Evolutionary conservation across 192 early-diverging fungal species (phyloP), one percentile per base, ranked within the genome.

Genomic region (Backusella luteola): DNA sequence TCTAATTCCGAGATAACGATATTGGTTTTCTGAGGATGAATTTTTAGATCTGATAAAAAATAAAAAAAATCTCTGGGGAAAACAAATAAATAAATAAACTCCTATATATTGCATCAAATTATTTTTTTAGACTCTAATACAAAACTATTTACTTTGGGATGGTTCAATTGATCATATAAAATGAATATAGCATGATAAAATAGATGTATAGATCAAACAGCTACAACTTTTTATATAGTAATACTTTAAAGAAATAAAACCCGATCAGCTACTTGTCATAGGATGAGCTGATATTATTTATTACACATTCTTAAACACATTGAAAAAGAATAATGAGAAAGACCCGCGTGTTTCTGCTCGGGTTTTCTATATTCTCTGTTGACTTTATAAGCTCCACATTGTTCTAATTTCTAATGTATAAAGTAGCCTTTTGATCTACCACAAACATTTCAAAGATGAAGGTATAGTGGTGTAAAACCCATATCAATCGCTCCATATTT

Each of bases 11-110:
- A 63, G 56, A 63, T 63, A 63, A 63, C 23, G 56, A 63, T 63
- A 63, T 63, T 63, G 12, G 23, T 63, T 29, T 56, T 63, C 56
- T 63, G 56, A 63, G 26, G 56, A 63, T 12, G 56, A 63, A 63
- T 63, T 63, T 63, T 63, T 63, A 63, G 56, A 63, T 63, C 56
- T 63, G 56, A 63, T 63, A 63, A 63, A 63, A 32, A 6, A 49
- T 19, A 49, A 6, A 63, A 63, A 59, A 63, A 26, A 63, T 63
- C 9, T 11, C 21, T 63, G 56, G 56, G 23, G 56, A 63, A 32
- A 63, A 11, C 12, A 63, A 63, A 59, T 23, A 59, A 56, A 59
- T 26, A 59, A 63, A 29, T 29, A 63, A 63, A 63, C 56, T 63
- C 56, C 56, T 63, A 63, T 29, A 8, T 2, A 8, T 56, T 23